Percentiles rank a stretch among this genome's conserved stretches.
phyloP scores from a whole-genome alignment of 768 basidiomycete genomes.

The Gloeophyllum trabeum region DNA sequence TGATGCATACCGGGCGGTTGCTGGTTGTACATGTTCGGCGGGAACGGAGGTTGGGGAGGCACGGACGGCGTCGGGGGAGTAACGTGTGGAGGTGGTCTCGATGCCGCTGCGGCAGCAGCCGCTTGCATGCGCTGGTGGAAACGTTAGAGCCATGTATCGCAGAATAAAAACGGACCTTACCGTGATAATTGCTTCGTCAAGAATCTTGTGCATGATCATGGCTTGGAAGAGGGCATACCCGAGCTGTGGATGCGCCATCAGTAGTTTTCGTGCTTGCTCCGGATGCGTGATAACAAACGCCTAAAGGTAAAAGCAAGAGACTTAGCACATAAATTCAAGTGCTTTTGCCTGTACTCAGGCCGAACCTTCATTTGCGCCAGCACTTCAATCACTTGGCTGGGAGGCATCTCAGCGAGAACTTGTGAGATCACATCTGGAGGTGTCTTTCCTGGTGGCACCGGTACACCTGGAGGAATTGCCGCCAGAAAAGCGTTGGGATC shows the following conservation, averaged over 20 bases:
- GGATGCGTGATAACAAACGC: conserved; percentile 87
- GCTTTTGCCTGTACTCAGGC: conserved; percentile 2
- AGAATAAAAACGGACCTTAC: conserved; percentile 24
- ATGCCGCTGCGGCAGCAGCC: not conserved
- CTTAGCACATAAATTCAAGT: not conserved
- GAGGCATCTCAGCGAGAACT: conserved; percentile 75
- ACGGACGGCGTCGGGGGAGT: not conserved
- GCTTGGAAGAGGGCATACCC: conserved; percentile 96
- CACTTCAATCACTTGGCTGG: conserved; percentile 82
- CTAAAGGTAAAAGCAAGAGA: conserved; percentile 28
- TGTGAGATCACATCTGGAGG: conserved; percentile 78
- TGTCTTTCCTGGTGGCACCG: conserved; percentile 57
- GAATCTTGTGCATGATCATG: conserved; percentile 85
- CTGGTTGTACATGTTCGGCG: not conserved
- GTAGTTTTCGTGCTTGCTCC: conserved; percentile 73
- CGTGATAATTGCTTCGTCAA: conserved; percentile 77
- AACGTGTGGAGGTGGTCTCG: not conserved
- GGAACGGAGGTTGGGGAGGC: not conserved
- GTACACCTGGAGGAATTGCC: conserved; percentile 65
- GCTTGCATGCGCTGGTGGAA: not conserved
- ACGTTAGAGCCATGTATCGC: not conserved
- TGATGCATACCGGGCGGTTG: not conserved
- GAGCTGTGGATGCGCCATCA: conserved; percentile 82
- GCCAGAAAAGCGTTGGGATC: conserved; percentile 48
- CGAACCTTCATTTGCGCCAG: conserved; percentile 96